These are phyloP conservation scores for Acarospora socialis DNA, from an alignment of 2,329 filamentous ascomycete genomes.

Conservation along the genomic window DNA sequence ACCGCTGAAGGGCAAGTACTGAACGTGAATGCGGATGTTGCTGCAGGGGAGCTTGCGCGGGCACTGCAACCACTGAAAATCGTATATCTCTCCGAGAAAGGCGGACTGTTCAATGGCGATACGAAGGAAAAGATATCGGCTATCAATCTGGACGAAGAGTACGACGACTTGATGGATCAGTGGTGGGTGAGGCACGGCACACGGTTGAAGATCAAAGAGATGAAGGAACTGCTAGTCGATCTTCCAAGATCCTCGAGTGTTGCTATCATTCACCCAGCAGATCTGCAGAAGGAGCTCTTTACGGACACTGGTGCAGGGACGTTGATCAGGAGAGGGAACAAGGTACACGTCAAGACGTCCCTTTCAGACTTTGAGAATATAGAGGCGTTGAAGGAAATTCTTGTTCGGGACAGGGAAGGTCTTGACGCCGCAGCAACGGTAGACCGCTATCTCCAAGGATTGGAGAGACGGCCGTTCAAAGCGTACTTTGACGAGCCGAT, in stretches of 20 bases:
- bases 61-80: conserved; percentile 89
- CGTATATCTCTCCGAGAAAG: conserved; percentile 97
- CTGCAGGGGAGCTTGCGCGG: conserved; percentile 80
- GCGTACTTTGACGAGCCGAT: conserved; percentile 90
- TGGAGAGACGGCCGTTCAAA: conserved; percentile 68
- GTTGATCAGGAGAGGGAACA: conserved; percentile 78
- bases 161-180: conserved; percentile 80
- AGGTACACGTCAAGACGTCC: conserved; percentile 59
- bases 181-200: conserved; percentile 93
- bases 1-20: conserved; percentile 79
- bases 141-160: conserved; percentile 96
- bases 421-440: conserved; percentile 72
- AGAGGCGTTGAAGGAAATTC: conserved; percentile 62
- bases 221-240: conserved; percentile 80
- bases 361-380: conserved; percentile 64
- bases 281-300: conserved; percentile 83
- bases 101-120: conserved; percentile 84
- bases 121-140: conserved; percentile 91
- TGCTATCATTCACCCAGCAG: conserved; percentile 91
- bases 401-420: conserved; percentile 68
- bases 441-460: conserved; percentile 68
- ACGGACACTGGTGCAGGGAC: conserved; percentile 78
- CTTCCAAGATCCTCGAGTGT: conserved; percentile 87
- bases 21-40: conserved; percentile 96
- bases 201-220: conserved; percentile 91